Evolutionary conservation across 1,284 basidiomycete genomes (phyloP).

Genomic region (Sporisorium exsertum): DNA sequence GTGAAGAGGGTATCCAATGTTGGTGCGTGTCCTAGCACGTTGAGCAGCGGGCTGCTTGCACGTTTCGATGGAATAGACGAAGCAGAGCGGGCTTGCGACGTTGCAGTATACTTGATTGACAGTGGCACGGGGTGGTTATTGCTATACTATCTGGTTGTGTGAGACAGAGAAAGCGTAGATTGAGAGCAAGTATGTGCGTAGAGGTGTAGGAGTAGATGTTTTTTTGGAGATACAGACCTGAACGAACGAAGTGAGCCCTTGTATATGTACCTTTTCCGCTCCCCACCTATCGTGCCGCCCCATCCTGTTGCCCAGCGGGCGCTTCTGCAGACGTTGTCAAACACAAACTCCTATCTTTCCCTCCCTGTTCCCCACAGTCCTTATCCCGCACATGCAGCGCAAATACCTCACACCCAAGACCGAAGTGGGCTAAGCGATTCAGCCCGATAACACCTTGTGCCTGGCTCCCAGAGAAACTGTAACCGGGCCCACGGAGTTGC

Average conservation of each 20-base stretch:
- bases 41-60: neutral
- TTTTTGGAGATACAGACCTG: neutral
- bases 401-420: neutral
- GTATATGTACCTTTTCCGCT: slow-evolving; percentile 10
- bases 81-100: neutral
- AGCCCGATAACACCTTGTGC: neutral
- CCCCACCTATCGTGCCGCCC: neutral
- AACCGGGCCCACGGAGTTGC: neutral
- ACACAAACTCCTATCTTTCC: neutral
- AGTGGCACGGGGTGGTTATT: neutral
- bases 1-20: neutral
- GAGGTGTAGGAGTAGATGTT: neutral
- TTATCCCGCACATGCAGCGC: neutral
- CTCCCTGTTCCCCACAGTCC: neutral
- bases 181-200: neutral
- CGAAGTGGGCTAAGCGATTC: neutral
- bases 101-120: neutral
- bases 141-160: neutral
- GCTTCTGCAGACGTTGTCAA: too few species aligned
- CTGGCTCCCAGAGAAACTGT: neutral
- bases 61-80: neutral
- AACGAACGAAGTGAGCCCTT: neutral
- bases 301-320: neutral
- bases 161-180: neutral
- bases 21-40: neutral